A percentile compares a stretch with the other conserved stretches of the same genome.
Evolutionary conservation across 805 yeast species (phyloP).

Genomic region (Saccharomycopsis schoenii): DNA sequence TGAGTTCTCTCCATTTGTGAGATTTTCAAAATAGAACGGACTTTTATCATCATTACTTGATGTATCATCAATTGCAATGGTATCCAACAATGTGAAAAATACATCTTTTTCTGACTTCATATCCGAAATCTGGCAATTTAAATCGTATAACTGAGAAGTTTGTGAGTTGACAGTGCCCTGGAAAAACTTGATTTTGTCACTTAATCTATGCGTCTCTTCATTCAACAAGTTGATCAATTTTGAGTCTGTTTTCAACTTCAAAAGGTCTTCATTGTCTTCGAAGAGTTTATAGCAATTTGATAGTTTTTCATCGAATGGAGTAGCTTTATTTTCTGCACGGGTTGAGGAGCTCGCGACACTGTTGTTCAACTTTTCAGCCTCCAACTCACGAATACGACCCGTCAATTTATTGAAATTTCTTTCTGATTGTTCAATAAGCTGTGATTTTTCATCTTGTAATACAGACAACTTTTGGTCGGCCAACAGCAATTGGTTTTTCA

Average conservation of each 20-base stretch:
- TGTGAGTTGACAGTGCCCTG: neutral
- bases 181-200: constrained; percentile 2
- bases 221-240: constrained; percentile 40
- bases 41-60: neutral
- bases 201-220: constrained; percentile 41
- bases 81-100: neutral
- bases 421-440: neutral
- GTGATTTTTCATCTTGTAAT: neutral
- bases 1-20: neutral
- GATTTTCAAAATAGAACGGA: neutral
- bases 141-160: constrained; percentile 27
- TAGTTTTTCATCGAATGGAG: neutral
- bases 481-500: neutral
- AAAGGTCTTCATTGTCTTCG: constrained; percentile 23
- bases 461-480: neutral
- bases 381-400: neutral
- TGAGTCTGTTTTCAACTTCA: constrained; percentile 25
- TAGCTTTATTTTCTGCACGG: neutral
- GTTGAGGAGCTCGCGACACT: neutral
- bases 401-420: neutral
- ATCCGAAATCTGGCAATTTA: constrained; percentile 41
- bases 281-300: constrained; percentile 20
- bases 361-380: neutral
- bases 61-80: neutral
- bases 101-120: constrained; percentile 28